Evolutionary conservation across 2,329 filamentous ascomycete genomes (phyloP).

Genomic region (Botryosphaeria dothidea): DNA sequence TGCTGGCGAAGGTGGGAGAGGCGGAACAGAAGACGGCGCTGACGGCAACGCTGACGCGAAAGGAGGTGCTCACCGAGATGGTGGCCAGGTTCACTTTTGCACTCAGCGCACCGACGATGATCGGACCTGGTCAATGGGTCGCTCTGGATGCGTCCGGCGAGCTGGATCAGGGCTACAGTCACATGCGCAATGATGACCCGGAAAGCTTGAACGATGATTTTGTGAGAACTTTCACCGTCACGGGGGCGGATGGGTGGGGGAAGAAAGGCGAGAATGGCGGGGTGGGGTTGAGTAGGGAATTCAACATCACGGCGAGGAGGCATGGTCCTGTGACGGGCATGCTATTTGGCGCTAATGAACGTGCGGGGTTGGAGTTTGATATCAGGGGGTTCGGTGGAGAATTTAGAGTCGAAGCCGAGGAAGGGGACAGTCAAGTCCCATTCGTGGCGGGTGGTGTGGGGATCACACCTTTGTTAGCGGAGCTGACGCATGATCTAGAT

Average conservation of each 20-base stretch:
- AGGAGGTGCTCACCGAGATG: constrained; percentile 63
- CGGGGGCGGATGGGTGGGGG: constrained; percentile 52
- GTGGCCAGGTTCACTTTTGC: constrained; percentile 66
- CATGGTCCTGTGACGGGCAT: constrained; percentile 65
- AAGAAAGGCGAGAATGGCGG: neutral
- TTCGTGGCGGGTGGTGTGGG: constrained; percentile 81
- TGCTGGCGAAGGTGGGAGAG: constrained; percentile 1
- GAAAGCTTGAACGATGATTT: constrained; percentile 81
- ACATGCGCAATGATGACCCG: constrained; percentile 83
- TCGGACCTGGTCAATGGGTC: constrained; percentile 74
- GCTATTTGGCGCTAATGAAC: constrained; percentile 51
- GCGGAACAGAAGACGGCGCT: constrained; percentile 21
- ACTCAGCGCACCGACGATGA: constrained; percentile 46
- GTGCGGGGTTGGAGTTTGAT: constrained; percentile 58
- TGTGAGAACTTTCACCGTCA: constrained; percentile 80
- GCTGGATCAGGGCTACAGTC: constrained; percentile 72
- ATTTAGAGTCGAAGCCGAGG: constrained; percentile 40
- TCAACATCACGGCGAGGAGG: constrained; percentile 72
- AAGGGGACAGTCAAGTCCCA: constrained; percentile 30
- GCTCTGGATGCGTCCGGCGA: constrained; percentile 72
- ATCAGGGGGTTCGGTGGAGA: constrained; percentile 74
- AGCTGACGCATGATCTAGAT: constrained; percentile 55
- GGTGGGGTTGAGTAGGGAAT: constrained; percentile 23
- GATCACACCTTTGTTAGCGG: constrained; percentile 77
- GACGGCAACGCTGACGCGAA: constrained; percentile 59